phyloP scores from a whole-genome alignment of 805 yeast genomes.

The Komagataella pseudopastoris region DNA sequence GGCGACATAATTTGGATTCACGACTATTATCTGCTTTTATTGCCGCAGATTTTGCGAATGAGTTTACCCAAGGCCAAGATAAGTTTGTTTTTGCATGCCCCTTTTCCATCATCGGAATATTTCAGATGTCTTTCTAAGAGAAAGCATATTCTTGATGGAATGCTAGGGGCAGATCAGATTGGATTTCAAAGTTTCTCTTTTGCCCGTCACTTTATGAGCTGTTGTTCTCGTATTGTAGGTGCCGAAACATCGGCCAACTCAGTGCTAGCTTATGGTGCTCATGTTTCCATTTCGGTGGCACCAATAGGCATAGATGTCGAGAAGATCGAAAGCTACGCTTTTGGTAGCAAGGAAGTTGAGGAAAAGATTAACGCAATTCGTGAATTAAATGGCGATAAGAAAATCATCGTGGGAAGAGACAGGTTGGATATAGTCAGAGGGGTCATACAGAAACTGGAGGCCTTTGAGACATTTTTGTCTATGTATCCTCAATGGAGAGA shows the following conservation, averaged over 20 bases:
- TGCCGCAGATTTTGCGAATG: constrained; percentile 78
- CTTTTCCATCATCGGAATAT: constrained; percentile 93
- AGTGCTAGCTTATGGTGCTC: constrained; percentile 65
- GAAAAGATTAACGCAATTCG: constrained; percentile 53
- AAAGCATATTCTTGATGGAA: constrained; percentile 71
- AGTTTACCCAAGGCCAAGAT: constrained; percentile 59
- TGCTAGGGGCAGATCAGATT: constrained; percentile 79
- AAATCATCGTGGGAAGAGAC: constrained; percentile 88
- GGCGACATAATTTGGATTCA: constrained; percentile 93
- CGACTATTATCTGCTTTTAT: constrained; percentile 70
- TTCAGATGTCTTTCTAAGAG: constrained; percentile 83
- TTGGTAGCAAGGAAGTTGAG: constrained; percentile 29
- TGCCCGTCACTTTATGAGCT: constrained; percentile 80
- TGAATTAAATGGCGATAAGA: constrained; percentile 47
- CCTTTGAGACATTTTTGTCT: constrained; percentile 76
- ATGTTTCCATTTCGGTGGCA: constrained; percentile 56
- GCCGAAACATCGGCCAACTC: constrained; percentile 49
- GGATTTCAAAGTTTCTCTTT: constrained; percentile 82
- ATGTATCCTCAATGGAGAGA: constrained; percentile 90
- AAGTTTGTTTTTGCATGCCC: constrained; percentile 74
- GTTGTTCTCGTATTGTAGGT: constrained; percentile 81
- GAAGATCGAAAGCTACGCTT: constrained; percentile 52
- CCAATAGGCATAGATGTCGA: constrained; percentile 86
- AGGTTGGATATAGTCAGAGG: constrained; percentile 87
- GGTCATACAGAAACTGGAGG: constrained; percentile 83